These are phyloP conservation scores for Rhizopogon rudus DNA, from an alignment of 768 basidiomycete species.

Conservation along the genomic window DNA sequence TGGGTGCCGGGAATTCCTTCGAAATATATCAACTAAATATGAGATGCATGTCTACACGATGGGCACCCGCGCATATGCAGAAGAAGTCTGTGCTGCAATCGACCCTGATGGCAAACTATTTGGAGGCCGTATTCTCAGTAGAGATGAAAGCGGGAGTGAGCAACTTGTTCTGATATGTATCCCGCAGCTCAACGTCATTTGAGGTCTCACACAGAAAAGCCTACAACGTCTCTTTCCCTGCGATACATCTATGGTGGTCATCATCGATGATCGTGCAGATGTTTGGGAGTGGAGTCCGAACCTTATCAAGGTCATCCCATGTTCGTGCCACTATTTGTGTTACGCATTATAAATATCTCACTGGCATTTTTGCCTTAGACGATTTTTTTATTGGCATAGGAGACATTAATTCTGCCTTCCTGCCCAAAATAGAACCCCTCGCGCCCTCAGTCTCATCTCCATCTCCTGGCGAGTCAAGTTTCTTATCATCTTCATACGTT, in stretches of 20 bases:
- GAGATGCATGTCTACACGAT: constrained; percentile 99
- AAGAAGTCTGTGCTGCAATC: constrained; percentile 90
- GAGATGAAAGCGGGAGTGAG: constrained; percentile 97
- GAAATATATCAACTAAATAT: constrained; percentile 67
- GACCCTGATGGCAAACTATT: constrained; percentile 87
- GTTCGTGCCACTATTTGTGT: constrained; percentile 39
- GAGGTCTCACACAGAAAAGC: constrained; percentile 89
- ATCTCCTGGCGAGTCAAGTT: constrained; percentile 15
- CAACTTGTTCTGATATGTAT: constrained; percentile 8
- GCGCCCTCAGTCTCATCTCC: constrained; percentile 19
- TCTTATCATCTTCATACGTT: neutral
- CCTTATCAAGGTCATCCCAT: constrained; percentile 94
- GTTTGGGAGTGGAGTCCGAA: constrained; percentile 99
- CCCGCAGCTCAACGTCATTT: constrained; percentile 9
- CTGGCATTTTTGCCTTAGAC: constrained; percentile 42
- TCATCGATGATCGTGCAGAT: constrained; percentile 97
- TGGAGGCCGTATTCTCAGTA: constrained; percentile 80
- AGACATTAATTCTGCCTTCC: constrained; percentile 94
- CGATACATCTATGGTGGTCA: constrained; percentile 97
- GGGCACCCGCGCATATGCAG: constrained; percentile 97
- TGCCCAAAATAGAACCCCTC: constrained; percentile 68
- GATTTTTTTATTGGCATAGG: constrained; percentile 98
- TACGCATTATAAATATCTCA: neutral
- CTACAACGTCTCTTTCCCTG: constrained; percentile 91
- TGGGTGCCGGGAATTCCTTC: constrained; percentile 78